Conservation (phyloP, 2,329 filamentous ascomycete genomes). For the Leptosphaerulina australis region DNA sequence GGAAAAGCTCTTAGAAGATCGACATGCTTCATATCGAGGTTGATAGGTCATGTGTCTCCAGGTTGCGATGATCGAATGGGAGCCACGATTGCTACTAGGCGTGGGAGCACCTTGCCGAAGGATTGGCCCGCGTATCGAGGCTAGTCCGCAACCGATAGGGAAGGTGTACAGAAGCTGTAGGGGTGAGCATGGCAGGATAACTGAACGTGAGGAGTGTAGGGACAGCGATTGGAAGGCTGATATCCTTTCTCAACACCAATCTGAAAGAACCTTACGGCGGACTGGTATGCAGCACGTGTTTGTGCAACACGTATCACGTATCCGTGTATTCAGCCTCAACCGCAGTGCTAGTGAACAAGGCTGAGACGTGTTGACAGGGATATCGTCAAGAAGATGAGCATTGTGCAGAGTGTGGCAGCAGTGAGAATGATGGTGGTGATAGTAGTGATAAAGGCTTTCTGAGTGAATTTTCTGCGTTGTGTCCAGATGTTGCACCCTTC, state of each 20-base stretch:
- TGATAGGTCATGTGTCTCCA: background rate
- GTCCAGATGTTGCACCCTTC: too few relatives aligned
- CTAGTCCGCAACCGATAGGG: slow-evolving; percentile 25
- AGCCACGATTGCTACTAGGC: slow-evolving; percentile 6
- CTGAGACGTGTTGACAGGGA: background rate
- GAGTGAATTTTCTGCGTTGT: too few relatives aligned
- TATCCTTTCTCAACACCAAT: background rate
- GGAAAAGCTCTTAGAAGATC: slow-evolving; percentile 9
- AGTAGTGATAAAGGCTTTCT: too few relatives aligned
- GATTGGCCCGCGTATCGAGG: slow-evolving; percentile 20
- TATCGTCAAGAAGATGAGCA: background rate
- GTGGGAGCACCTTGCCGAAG: slow-evolving; percentile 10
- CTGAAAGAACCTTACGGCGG: background rate
- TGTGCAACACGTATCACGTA: slow-evolving; percentile 3
- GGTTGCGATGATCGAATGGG: slow-evolving; percentile 4
- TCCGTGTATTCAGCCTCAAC: background rate
- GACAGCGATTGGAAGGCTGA: slow-evolving; percentile 5
- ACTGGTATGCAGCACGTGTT: slow-evolving; percentile 3
- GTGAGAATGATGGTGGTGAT: background rate
- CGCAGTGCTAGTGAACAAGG: background rate
- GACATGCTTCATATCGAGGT: slow-evolving; percentile 10
- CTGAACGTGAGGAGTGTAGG: slow-evolving; percentile 9
- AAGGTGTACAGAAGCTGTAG: slow-evolving; percentile 22
- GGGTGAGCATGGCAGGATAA: background rate
- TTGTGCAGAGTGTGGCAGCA: background rate